A percentile compares a stretch with the other conserved stretches of the same genome.
Evolutionary conservation across 2,329 filamentous ascomycete species (phyloP).

Genomic region (Lachnellula subtilissima): DNA sequence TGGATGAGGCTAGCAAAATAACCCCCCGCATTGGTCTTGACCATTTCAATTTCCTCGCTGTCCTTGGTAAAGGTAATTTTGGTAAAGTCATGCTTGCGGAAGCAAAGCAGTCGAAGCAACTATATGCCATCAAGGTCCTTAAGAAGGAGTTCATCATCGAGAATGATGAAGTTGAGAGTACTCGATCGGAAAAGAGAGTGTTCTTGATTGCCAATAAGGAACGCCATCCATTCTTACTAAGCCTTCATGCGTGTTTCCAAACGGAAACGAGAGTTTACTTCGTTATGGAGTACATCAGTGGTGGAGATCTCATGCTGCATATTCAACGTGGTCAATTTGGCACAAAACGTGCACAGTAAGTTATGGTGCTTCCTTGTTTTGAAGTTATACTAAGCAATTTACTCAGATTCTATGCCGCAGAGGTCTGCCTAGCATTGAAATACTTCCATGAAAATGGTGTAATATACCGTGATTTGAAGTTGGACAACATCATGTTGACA

Average conservation of each 20-base stretch:
- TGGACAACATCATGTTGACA: constrained; percentile 87
- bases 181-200: constrained; percentile 93
- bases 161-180: constrained; percentile 98
- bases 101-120: constrained; percentile 83
- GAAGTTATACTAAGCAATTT: constrained; percentile 20
- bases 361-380: constrained; percentile 20
- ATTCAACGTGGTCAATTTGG: constrained; percentile 97
- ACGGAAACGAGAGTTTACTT: constrained; percentile 98
- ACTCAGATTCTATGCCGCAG: constrained; percentile 84
- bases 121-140: constrained; percentile 97
- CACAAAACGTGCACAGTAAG: constrained; percentile 89
- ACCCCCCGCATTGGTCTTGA: constrained; percentile 87
- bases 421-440: constrained; percentile 94
- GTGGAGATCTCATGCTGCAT: constrained; percentile 97
- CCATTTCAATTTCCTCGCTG: constrained; percentile 98
- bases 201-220: constrained; percentile 97
- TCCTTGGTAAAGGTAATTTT: constrained; percentile 98
- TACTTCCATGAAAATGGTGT: constrained; percentile 99
- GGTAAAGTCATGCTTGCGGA: constrained; percentile 99
- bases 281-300: constrained; percentile 99
- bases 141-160: constrained; percentile 99
- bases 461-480: constrained; percentile 82
- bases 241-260: constrained; percentile 96
- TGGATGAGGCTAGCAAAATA: constrained; percentile 43
- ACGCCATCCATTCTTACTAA: constrained; percentile 91